phyloP scores from a whole-genome alignment of 495 filamentous ascomycete genomes.

The Xylaria intraflava region DNA sequence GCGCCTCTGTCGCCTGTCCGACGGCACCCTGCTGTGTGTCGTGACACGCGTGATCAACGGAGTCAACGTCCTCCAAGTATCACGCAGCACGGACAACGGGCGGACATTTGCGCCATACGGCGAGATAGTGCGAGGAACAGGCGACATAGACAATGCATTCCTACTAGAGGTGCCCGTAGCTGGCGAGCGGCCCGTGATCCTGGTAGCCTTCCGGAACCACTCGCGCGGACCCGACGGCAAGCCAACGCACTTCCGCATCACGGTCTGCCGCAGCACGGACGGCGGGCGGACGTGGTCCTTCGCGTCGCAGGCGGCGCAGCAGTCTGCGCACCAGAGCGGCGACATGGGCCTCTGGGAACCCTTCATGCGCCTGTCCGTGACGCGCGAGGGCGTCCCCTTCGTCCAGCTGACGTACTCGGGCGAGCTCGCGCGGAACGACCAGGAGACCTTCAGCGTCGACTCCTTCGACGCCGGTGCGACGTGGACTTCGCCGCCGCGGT shows the following conservation, averaged over 20 bases:
- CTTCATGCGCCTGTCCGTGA: constrained; percentile 45
- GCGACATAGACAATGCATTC: constrained; percentile 57
- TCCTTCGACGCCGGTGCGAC: constrained; percentile 49
- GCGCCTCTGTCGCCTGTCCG: constrained; percentile 40
- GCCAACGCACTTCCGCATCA: constrained; percentile 54
- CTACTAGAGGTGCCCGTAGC: constrained; percentile 44
- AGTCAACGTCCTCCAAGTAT: constrained; percentile 29
- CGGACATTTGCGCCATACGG: constrained; percentile 31
- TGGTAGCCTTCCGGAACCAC: constrained; percentile 61
- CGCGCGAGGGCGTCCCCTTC: constrained; percentile 27
- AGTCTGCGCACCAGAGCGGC: constrained; percentile 30
- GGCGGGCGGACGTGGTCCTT: constrained; percentile 48
- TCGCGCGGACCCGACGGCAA: constrained; percentile 31
- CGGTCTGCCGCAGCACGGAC: constrained; percentile 51
- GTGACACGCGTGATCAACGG: constrained; percentile 36
- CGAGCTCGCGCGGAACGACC: constrained; percentile 38
- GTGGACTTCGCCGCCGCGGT: constrained; percentile 36
- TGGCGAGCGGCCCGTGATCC: constrained; percentile 27
- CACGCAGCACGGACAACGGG: constrained; percentile 39
- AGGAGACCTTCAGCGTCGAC: constrained; percentile 53
- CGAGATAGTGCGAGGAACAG: constrained; percentile 26
- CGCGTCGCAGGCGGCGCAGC: constrained; percentile 43
- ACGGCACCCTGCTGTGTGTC: constrained; percentile 41
- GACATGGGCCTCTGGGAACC: constrained; percentile 57
- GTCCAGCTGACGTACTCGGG: constrained; percentile 48